phyloP scores from a whole-genome alignment of 2,329 filamentous ascomycete species.

The Aspergillus novoparasiticus region DNA sequence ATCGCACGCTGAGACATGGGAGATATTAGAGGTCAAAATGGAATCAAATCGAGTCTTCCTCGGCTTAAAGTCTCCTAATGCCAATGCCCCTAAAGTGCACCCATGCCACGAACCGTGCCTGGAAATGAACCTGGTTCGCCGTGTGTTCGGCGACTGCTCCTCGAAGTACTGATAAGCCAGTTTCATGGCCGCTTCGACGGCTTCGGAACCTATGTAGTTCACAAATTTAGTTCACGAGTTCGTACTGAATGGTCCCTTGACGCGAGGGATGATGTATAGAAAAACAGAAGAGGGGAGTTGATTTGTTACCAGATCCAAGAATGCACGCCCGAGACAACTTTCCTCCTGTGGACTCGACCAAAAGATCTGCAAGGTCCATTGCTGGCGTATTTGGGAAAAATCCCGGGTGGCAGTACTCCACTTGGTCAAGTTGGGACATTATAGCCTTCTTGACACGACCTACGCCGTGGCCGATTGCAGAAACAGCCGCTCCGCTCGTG shows the following conservation, averaged over 20 bases:
- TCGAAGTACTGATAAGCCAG: conserved; percentile 65
- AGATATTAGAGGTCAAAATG: conserved; percentile 57
- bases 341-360: conserved; percentile 53
- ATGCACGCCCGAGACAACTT: conserved; percentile 58
- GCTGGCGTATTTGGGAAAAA: conserved; percentile 57
- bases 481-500: conserved; percentile 70
- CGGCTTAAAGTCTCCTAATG: conserved; percentile 63
- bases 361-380: conserved; percentile 52
- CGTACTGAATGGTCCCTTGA: neutral
- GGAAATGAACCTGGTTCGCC: conserved; percentile 62
- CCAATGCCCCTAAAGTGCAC: conserved; percentile 67
- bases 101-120: conserved; percentile 69
- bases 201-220: conserved; percentile 59
- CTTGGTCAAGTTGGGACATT: conserved; percentile 57
- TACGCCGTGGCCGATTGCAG: conserved; percentile 70
- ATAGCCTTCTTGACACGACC: conserved; percentile 63
- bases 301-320: conserved; percentile 54
- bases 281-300: no score
- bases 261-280: neutral
- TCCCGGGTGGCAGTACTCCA: conserved; percentile 59
- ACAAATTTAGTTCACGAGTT: neutral
- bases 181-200: conserved; percentile 68
- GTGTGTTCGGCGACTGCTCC: conserved; percentile 53
- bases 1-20: conserved; percentile 65
- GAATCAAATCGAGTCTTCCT: conserved; percentile 63